phyloP scores from a whole-genome alignment of 768 basidiomycete species.

The Tubosaeta sp. region DNA sequence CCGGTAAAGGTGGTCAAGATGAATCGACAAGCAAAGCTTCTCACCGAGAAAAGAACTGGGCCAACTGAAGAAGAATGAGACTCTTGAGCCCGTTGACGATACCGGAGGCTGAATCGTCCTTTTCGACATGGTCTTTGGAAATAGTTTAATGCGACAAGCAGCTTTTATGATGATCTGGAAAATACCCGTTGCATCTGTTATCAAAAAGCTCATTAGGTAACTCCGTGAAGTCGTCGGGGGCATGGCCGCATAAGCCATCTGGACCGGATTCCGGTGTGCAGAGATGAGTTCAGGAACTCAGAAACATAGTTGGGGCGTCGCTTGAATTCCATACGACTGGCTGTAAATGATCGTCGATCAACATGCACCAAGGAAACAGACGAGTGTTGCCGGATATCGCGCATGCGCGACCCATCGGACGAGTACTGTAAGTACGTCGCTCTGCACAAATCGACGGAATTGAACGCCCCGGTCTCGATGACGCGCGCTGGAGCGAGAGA shows the following conservation, averaged over 20 bases:
- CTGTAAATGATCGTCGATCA: background rate
- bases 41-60: conserved; percentile 56
- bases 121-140: conserved; percentile 30
- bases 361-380: background rate
- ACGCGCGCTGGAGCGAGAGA: conserved; percentile 43
- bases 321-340: background rate
- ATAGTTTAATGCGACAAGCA: background rate
- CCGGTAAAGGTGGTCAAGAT: background rate
- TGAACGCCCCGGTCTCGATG: conserved; percentile 85
- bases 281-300: background rate
- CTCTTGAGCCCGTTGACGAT: conserved; percentile 40
- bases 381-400: background rate
- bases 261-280: background rate
- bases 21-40: background rate
- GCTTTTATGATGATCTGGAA: conserved; percentile 16
- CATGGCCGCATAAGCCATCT: background rate
- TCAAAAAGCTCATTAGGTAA: background rate
- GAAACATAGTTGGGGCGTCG: background rate
- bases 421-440: conserved; percentile 39
- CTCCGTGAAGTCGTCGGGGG: background rate
- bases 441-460: conserved; percentile 77
- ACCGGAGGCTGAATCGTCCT: conserved; percentile 31
- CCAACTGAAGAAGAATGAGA: conserved; percentile 54
- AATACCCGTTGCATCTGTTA: background rate
- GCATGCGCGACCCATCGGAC: too few species aligned